A percentile compares a stretch with the other conserved stretches of the same genome.
Evolutionary conservation across 768 basidiomycete genomes (phyloP).

Genomic region (Leucocoprinus sp.): DNA sequence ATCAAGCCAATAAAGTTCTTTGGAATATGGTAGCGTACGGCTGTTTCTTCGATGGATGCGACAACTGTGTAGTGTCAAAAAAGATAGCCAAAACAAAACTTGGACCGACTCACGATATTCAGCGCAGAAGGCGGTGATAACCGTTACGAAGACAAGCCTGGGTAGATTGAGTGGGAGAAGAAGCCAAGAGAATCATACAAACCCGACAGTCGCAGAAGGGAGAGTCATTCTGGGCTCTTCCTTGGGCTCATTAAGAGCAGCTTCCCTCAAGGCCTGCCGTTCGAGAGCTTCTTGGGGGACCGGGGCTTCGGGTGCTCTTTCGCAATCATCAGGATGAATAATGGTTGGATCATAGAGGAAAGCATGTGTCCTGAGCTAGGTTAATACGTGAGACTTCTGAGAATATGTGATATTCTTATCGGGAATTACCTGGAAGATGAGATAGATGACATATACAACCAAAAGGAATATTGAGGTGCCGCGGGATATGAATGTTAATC

Average conservation of each 20-base stretch:
- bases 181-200: conserved; percentile 19
- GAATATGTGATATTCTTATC: neutral
- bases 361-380: conserved; percentile 64
- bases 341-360: conserved; percentile 40
- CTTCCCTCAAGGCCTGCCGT: neutral
- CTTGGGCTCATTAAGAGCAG: conserved; percentile 25
- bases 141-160: conserved; percentile 65
- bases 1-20: conserved; percentile 84
- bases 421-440: conserved; percentile 61
- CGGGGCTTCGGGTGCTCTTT: neutral
- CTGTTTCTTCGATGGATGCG: conserved; percentile 88
- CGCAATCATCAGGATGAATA: neutral
- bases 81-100: neutral
- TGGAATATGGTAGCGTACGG: conserved; percentile 70
- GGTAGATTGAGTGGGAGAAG: neutral
- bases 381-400: neutral
- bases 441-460: conserved; percentile 63
- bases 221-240: conserved; percentile 61
- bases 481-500: conserved; percentile 67
- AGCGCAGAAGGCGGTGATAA: conserved; percentile 83
- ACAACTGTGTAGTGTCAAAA: conserved; percentile 51
- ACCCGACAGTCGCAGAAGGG: conserved; percentile 53
- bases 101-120: conserved; percentile 59
- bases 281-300: neutral
- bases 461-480: conserved; percentile 76